Evolutionary conservation across 1,284 basidiomycete genomes (phyloP).

Genomic region (Erythrobasidium hasegawianum): DNA sequence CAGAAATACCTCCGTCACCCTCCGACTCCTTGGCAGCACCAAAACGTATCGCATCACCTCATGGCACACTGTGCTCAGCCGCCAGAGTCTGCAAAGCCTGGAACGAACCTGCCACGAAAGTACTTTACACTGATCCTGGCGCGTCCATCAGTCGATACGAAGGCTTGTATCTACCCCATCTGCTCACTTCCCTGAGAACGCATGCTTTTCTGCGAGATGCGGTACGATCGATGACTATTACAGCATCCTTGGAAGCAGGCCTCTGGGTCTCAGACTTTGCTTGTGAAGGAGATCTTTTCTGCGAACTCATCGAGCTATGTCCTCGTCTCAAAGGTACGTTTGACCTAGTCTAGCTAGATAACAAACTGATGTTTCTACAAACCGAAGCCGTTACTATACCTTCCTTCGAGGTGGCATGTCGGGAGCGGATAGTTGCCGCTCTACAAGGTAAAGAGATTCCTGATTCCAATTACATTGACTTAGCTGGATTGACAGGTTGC

Average conservation of each 20-base stretch:
- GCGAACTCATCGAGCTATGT: constrained; percentile 31
- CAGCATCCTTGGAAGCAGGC: constrained; percentile 26
- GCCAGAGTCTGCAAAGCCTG: constrained; percentile 22
- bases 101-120: constrained; percentile 14
- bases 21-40: neutral
- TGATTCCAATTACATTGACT: neutral
- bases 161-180: constrained; percentile 30
- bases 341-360: no score
- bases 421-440: constrained; percentile 14
- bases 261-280: constrained; percentile 32
- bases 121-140: constrained; percentile 25
- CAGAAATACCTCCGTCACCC: neutral
- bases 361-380: neutral
- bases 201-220: constrained; percentile 15
- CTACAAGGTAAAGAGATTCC: constrained; percentile 4
- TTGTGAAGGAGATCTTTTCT: constrained; percentile 31
- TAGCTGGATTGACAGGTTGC: constrained; percentile 3
- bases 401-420: constrained; percentile 29
- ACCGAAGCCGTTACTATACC: constrained; percentile 29
- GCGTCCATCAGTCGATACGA: constrained; percentile 27
- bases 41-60: constrained; percentile 7
- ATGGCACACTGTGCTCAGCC: constrained; percentile 26
- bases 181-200: constrained; percentile 9
- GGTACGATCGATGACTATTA: constrained; percentile 25
- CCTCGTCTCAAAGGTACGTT: constrained; percentile 19